Evolutionary conservation across 169 alveolate genomes (phyloP).

Genomic region (Miamiensis avidus): DNA sequence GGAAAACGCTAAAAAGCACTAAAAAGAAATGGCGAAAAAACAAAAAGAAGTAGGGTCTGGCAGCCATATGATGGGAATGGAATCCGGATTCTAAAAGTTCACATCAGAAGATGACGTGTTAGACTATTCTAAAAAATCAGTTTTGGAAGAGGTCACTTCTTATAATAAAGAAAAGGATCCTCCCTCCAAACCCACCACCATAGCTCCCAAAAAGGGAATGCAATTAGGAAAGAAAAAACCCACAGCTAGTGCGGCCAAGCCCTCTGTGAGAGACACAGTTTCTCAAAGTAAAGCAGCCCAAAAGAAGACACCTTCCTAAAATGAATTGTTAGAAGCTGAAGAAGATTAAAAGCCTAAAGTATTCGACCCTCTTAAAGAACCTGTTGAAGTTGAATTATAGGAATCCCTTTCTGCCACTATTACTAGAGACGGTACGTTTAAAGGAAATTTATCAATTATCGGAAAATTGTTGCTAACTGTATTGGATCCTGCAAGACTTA

Average conservation of each 20-base stretch:
- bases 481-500: slow-evolving; percentile 43
- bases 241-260: slow-evolving; percentile 24
- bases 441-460: slow-evolving; percentile 39
- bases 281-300: no score
- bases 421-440: slow-evolving; percentile 55
- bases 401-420: slow-evolving; percentile 42
- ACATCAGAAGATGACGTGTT: slow-evolving; percentile 16
- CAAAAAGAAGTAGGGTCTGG: slow-evolving; percentile 41
- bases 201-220: slow-evolving; percentile 67
- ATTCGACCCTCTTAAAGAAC: slow-evolving; percentile 32
- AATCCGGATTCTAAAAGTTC: background rate
- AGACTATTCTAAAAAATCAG: slow-evolving; percentile 14
- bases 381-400: slow-evolving; percentile 45
- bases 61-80: no score
- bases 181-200: slow-evolving; percentile 21
- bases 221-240: slow-evolving; percentile 59
- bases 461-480: slow-evolving; percentile 49
- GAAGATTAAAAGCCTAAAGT: slow-evolving; percentile 23
- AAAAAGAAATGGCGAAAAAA: slow-evolving; percentile 58
- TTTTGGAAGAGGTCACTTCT: slow-evolving; percentile 17
- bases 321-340: slow-evolving; percentile 7
- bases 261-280: no score
- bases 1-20: slow-evolving; percentile 63
- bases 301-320: background rate
- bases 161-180: background rate